Percentiles rank a stretch among this genome's conserved stretches.
These are phyloP conservation scores for Malus sylvestris DNA, from an alignment of 306 rosid genomes.

Conservation along the genomic window DNA sequence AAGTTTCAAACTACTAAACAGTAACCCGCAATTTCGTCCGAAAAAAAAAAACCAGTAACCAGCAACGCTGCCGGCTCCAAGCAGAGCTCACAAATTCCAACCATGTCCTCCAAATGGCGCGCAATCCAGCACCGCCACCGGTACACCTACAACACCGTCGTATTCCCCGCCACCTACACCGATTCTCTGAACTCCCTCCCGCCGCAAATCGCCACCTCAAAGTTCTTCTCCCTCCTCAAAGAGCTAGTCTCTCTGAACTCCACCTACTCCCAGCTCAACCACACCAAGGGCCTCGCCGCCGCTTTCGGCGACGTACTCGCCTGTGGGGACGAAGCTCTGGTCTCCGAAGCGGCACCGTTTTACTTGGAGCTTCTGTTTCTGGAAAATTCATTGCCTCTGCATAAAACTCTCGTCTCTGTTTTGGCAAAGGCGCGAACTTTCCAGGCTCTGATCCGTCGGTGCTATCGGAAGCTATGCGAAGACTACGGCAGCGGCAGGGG, in stretches of 20 bases:
- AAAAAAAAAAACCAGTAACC: no score
- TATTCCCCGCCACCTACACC: slow-evolving; percentile 45
- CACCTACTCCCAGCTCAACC: slow-evolving; percentile 60
- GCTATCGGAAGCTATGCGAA: slow-evolving; percentile 43
- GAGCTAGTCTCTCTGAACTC: slow-evolving; percentile 46
- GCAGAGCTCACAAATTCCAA: background rate
- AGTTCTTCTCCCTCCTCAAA: slow-evolving; percentile 37
- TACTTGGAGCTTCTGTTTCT: slow-evolving; percentile 65
- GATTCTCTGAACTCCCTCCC: slow-evolving; percentile 29
- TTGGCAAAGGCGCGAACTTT: slow-evolving; percentile 44
- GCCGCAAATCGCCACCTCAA: slow-evolving; percentile 11
- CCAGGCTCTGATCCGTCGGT: slow-evolving; percentile 22
- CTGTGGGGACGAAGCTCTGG: slow-evolving; percentile 21
- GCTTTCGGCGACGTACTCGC: slow-evolving; percentile 41
- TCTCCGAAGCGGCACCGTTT: slow-evolving; percentile 31
- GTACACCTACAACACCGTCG: slow-evolving; percentile 83
- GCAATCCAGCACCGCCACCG: slow-evolving; percentile 97
- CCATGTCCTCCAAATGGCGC: slow-evolving; percentile 96
- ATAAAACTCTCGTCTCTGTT: slow-evolving; percentile 53
- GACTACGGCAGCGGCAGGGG: slow-evolving; percentile 35
- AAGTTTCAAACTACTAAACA: background rate
- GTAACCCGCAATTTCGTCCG: background rate
- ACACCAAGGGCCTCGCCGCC: slow-evolving; percentile 42
- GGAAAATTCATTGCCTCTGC: slow-evolving; percentile 67
- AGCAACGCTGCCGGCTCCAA: background rate